Base-by-base conservation (phyloP, 192 early-diverging fungal species). In the Podila epicladia region DNA sequence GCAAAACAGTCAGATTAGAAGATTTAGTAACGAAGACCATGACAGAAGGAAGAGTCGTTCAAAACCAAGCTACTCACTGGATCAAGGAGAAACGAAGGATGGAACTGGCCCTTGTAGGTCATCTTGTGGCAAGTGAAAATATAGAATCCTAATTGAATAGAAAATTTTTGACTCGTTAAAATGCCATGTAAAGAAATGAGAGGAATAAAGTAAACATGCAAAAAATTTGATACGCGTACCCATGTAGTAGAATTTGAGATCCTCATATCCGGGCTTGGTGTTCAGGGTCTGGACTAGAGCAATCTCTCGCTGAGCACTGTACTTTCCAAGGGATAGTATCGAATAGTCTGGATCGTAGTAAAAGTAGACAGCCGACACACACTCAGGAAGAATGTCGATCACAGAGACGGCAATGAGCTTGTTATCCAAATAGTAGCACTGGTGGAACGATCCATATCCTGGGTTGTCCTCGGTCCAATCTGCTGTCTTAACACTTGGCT, bases 321-420 rank as follows among this genome's bases (percentile, higher is more conserved):
- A 96, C 38, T 93, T 93, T n/a, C 98, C 98, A 26, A 97, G 78
- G 13, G 89, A 90, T 31, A 99, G 82, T 49, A 82, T 87, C 1
- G 86, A 69, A 63, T 91, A 95, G n/a, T 91, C 91, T 2, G 97
- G 94, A 72, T 99, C 96, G 83, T 99, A 99, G 72, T 96, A 91
- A 66, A 97, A 93, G 72, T 99, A 99, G 28, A 99, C 98, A 0
- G 95, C 92, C 5, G 96, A 97, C 11, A 98, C 85, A 73, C 95
- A 98, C 8, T 72, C 51, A 8, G 97, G 98, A 53, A 98, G 84
- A 7, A 98, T 90, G 73, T 99, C 98, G 64, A 99, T 82, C 4
- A 99, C 96, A n/a, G 91, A 94, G 17, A 98, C 92, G 9, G 96
- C 98, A 28, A 93, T 91, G 31, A 99, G 86, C 22, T 85, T 86